Conservation (phyloP, 768 basidiomycete genomes). For the Tylopilus subfusipes region DNA sequence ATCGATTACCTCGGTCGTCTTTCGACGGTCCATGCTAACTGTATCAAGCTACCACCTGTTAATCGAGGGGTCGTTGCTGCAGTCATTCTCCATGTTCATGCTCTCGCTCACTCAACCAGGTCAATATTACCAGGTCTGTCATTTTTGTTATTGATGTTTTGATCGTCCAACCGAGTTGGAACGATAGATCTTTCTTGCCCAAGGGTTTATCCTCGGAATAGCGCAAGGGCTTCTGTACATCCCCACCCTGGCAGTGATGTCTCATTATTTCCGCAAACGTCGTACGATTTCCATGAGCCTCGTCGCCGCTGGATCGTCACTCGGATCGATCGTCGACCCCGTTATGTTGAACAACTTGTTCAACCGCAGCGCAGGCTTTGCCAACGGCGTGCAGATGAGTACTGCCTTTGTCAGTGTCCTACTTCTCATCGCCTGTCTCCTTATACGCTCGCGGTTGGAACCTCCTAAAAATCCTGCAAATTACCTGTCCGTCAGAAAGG, state of each 20-base stretch:
- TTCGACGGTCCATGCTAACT: not conserved
- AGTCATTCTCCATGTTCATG: constrained; percentile 41
- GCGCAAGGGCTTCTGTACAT: constrained; percentile 45
- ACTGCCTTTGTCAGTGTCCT: constrained; percentile 40
- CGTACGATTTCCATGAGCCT: constrained; percentile 45
- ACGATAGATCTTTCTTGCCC: constrained; percentile 44
- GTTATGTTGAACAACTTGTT: constrained; percentile 32
- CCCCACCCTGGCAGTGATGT: constrained; percentile 41
- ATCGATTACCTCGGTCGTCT: not conserved
- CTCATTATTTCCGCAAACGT: constrained; percentile 42
- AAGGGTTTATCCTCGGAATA: constrained; percentile 47
- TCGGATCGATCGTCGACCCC: constrained; percentile 25
- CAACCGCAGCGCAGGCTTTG: constrained; percentile 32
- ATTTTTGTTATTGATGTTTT: not conserved
- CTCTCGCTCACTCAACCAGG: constrained; percentile 42
- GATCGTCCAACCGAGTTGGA: not conserved
- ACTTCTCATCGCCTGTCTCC: constrained; percentile 31
- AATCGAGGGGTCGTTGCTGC: constrained; percentile 43
- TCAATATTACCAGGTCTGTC: constrained; percentile 42
- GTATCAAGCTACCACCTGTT: constrained; percentile 40
- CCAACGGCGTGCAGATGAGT: constrained; percentile 48
- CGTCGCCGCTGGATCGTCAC: constrained; percentile 37
- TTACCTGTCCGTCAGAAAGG: constrained; percentile 17
- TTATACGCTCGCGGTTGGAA: constrained; percentile 40
- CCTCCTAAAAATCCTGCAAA: constrained; percentile 19